Percentiles rank a stretch among this genome's conserved stretches.
Evolutionary conservation across 163 green algal species (phyloP).

Genomic region (Chloroidium sp.): DNA sequence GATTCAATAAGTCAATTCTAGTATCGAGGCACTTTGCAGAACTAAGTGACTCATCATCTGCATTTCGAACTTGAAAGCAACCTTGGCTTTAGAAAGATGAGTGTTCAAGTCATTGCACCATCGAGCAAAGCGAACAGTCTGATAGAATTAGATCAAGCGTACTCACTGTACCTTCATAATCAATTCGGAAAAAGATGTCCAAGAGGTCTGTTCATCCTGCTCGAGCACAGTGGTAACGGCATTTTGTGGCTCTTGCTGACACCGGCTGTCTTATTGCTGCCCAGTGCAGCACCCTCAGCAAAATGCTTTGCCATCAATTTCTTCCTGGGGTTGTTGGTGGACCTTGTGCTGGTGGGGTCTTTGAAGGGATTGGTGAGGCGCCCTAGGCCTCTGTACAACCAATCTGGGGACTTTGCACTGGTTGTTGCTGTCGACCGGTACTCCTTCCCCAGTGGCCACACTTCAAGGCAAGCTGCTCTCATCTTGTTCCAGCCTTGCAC

Average conservation of each 20-base stretch:
- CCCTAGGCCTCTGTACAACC: slow-evolving; percentile 41
- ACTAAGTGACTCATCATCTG: no score
- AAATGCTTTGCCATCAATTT: slow-evolving; percentile 16
- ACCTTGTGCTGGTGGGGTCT: slow-evolving; percentile 35
- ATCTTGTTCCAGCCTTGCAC: background rate
- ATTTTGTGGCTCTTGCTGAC: slow-evolving; percentile 28
- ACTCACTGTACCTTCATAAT: no score
- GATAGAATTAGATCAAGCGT: no score
- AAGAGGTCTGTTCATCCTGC: slow-evolving; percentile 6
- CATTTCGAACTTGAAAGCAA: no score
- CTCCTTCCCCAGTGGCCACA: slow-evolving; percentile 51
- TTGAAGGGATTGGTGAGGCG: slow-evolving; percentile 33
- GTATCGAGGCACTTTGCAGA: no score
- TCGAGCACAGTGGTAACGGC: slow-evolving; percentile 37
- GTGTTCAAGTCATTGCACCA: no score
- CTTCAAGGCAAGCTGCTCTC: slow-evolving; percentile 12
- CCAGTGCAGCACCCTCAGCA: background rate
- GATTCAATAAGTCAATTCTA: no score
- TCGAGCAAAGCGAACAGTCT: no score
- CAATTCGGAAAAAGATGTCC: background rate
- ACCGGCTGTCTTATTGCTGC: background rate
- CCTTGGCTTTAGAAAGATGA: no score
- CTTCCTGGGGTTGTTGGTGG: slow-evolving; percentile 25
- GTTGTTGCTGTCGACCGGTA: slow-evolving; percentile 50
- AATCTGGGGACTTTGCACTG: slow-evolving; percentile 32